Percentiles rank a stretch among this genome's conserved stretches.
These are phyloP conservation scores for Melampsora larici-populina DNA, from an alignment of 1,284 basidiomycete genomes.

Conservation along the genomic window DNA sequence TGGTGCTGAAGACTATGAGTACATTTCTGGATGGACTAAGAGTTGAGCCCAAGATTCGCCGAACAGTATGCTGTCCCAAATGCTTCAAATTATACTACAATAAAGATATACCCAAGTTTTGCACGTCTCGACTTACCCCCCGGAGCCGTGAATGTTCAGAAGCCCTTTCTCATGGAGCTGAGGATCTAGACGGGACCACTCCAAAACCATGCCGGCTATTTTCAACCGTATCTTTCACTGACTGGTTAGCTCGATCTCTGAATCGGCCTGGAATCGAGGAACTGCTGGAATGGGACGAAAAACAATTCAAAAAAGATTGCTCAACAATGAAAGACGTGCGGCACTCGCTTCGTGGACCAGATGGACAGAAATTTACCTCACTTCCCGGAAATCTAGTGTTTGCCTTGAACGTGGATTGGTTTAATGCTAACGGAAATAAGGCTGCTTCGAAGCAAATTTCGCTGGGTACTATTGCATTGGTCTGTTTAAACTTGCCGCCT, in stretches of 20 bases:
- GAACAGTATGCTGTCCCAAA: constrained; percentile 1
- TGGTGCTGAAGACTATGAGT: constrained; percentile 8
- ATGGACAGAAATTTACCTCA: background rate
- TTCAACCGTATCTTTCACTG: too few species aligned
- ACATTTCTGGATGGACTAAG: constrained; percentile 1
- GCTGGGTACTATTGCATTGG: background rate
- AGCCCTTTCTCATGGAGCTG: background rate
- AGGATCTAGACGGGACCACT: background rate
- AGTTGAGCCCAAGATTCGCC: background rate
- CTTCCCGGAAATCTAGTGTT: constrained; percentile 33
- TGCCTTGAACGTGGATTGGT: constrained; percentile 35
- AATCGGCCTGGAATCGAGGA: constrained; percentile 12
- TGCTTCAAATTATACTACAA: constrained; percentile 1
- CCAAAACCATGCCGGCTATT: background rate
- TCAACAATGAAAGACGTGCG: background rate
- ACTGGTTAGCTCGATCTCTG: constrained; percentile 9
- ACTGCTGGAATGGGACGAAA: background rate
- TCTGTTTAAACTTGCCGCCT: constrained; percentile 48
- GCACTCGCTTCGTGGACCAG: background rate
- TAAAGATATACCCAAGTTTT: background rate
- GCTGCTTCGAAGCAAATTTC: background rate
- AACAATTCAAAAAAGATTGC: background rate
- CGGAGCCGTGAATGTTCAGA: background rate
- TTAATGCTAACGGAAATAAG: constrained; percentile 21
- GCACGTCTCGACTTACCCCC: background rate